phyloP scores from a whole-genome alignment of 1,139 yeast species.

The Candida sojae region DNA sequence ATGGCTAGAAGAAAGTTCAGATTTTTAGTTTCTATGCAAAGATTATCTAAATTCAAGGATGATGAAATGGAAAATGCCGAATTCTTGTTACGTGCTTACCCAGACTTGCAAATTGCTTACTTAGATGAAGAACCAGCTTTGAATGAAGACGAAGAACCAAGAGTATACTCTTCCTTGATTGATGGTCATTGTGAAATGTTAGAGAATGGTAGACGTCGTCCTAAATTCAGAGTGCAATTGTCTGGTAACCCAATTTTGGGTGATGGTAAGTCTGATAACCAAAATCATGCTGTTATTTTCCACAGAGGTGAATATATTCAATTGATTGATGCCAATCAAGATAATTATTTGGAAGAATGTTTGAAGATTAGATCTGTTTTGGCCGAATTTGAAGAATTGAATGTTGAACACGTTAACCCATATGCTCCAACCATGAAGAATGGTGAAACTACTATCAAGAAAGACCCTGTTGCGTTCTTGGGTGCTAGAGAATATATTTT shows the following conservation, averaged over 20 bases:
- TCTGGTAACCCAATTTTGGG: constrained; percentile 59
- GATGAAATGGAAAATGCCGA: constrained; percentile 53
- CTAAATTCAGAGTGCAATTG: constrained; percentile 44
- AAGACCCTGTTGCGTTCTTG: constrained; percentile 54
- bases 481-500: constrained; percentile 60
- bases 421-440: constrained; percentile 57
- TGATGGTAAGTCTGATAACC: constrained; percentile 60
- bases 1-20: constrained; percentile 99
- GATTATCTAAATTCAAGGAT: constrained; percentile 88
- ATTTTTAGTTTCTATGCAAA: constrained; percentile 63
- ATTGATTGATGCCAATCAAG: constrained; percentile 58
- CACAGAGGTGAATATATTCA: constrained; percentile 57
- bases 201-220: constrained; percentile 35
- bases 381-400: constrained; percentile 51
- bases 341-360: constrained; percentile 57
- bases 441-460: constrained; percentile 36
- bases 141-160: constrained; percentile 96
- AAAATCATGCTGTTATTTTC: constrained; percentile 51
- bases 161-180: constrained; percentile 33
- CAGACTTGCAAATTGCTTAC: constrained; percentile 46
- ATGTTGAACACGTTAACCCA: constrained; percentile 49
- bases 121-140: constrained; percentile 43
- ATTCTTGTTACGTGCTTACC: constrained; percentile 42
- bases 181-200: constrained; percentile 48
- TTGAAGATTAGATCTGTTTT: constrained; percentile 52